Base-by-base conservation (phyloP, 1,139 yeast species). In the Candida frijolesensis region DNA sequence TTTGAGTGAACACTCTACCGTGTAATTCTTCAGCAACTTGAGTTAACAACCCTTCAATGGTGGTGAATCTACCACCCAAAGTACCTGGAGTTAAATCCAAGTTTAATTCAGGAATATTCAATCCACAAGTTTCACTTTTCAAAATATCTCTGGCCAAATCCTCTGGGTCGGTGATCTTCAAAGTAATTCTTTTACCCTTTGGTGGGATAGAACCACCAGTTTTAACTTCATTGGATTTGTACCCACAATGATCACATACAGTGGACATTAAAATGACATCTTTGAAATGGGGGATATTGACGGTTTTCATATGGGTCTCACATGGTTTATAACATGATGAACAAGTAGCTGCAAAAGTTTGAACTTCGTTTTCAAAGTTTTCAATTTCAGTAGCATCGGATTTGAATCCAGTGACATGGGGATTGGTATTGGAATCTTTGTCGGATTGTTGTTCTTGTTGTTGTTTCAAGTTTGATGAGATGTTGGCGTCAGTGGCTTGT, bases 211-310 rank as follows among this genome's bases (percentile, higher is more conserved):
- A 96, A 58, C 99, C 99, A 52, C 99, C 99, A 4, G 99, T 95
- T 74, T 92, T 94, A 58, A 95, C 99, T 70, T 95, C 99, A 65
- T 95, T 95, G 19, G 97, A 89, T 72, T 89, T 94, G 74, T 89
- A 95, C 34, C 99, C 99, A 74, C 99, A 95, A 59, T 83, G 74
- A 41, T 87, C 92, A 72, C 99, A 95, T 1, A 83, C 86, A 0
- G 99, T 94, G 48, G 96, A 88, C 99, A 95, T 95, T 61, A 95
- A 83, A 55, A 95, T 87, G 43, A 95, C 99, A 60, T 95, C 98
- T 70, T 91, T 92, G 78, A 95, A 95, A 71, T 95, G 99, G 19
- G 99, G 99, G 60, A 95, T 95, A 64, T 90, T 85, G 29, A 95
- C 97, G 37, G 92, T 83, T 74, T 95, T 95, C 99, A 95, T 95